A percentile compares a stretch with the other conserved stretches of the same genome.
Evolutionary conservation across 2,329 filamentous ascomycete species (phyloP).

Genomic region (Ophiosphaerella korrae): DNA sequence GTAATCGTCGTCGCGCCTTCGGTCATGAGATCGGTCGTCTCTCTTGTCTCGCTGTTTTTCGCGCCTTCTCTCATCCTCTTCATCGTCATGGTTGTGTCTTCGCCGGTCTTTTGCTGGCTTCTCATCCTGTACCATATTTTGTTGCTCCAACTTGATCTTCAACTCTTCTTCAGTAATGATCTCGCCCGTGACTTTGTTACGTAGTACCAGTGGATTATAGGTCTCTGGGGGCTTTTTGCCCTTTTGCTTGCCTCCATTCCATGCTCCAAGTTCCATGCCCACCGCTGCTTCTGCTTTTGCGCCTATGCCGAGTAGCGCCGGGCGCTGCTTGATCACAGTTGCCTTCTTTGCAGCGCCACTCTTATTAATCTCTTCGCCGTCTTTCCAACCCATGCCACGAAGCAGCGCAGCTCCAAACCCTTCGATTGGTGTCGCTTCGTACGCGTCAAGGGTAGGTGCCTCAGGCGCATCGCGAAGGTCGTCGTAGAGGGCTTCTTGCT

Average conservation of each 20-base stretch:
- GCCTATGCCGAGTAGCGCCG: conserved; percentile 84
- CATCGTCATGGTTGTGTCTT: conserved; percentile 14
- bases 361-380: conserved; percentile 63
- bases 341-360: conserved; percentile 56
- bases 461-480: conserved; percentile 77
- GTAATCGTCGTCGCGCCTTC: conserved; percentile 22
- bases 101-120: conserved; percentile 26
- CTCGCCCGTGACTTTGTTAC: conserved; percentile 67
- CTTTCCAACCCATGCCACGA: conserved; percentile 94
- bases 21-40: conserved; percentile 3
- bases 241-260: conserved; percentile 60
- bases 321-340: conserved; percentile 70
- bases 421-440: conserved; percentile 87
- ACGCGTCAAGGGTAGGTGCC: conserved; percentile 78
- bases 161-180: conserved; percentile 67
- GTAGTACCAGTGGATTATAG: conserved; percentile 67
- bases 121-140: conserved; percentile 52
- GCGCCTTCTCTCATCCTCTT: conserved; percentile 15
- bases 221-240: conserved; percentile 53
- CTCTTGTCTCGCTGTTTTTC: conserved; percentile 15
- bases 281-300: conserved; percentile 74
- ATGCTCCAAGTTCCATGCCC: conserved; percentile 73
- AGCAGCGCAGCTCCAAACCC: conserved; percentile 92
- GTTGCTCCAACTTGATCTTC: conserved; percentile 56
- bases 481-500: conserved; percentile 72